Evolutionary conservation across 371 early-diverging fungal genomes (phyloP).

Genomic region (Mortierella polycephala): DNA sequence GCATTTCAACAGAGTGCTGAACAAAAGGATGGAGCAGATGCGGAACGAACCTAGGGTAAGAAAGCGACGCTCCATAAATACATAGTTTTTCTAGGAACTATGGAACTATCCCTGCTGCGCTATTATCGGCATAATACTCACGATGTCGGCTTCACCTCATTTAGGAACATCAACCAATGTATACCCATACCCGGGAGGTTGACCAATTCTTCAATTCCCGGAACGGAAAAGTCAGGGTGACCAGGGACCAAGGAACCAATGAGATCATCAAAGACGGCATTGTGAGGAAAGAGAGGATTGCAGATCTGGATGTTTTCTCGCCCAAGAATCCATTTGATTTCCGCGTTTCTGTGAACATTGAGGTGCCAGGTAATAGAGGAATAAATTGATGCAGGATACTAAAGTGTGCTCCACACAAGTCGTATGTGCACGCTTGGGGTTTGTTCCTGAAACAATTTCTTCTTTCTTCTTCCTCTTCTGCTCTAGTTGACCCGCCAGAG

Average conservation of each 20-base stretch:
- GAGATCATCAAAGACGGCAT: slow-evolving; percentile 69
- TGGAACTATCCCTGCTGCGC: neutral
- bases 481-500: slow-evolving; percentile 53
- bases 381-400: neutral
- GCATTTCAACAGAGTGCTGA: slow-evolving; percentile 72
- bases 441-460: neutral
- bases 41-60: slow-evolving; percentile 58
- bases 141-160: neutral
- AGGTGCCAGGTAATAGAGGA: slow-evolving; percentile 62
- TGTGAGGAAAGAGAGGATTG: slow-evolving; percentile 73
- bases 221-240: slow-evolving; percentile 66
- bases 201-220: slow-evolving; percentile 67
- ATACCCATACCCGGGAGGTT: slow-evolving; percentile 75
- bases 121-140: neutral
- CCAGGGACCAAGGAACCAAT: slow-evolving; percentile 69
- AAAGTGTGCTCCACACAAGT: neutral
- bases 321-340: slow-evolving; percentile 77
- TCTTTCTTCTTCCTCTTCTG: neutral
- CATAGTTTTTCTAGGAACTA: neutral
- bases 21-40: slow-evolving; percentile 65
- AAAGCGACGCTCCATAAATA: neutral
- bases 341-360: slow-evolving; percentile 78
- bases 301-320: slow-evolving; percentile 76
- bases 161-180: slow-evolving; percentile 33
- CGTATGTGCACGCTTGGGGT: neutral